Evolutionary conservation across 306 rosid genomes (phyloP), one percentile per base, ranked within the genome.

Genomic region (Quercus glauca): DNA sequence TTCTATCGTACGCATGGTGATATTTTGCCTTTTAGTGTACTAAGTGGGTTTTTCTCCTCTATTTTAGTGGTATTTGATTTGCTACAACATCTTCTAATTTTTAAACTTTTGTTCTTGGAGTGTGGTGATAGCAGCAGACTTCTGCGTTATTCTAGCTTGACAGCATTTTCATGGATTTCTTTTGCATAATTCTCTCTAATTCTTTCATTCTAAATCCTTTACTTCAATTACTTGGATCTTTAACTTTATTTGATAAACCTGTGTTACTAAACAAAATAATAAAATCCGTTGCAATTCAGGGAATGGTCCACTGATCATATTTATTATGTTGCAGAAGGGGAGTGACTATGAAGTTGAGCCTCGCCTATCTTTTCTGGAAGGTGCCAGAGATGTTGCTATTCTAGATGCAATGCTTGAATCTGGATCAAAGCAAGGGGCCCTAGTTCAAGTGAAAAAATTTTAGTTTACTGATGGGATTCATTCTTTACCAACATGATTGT

Each of bases 321-420:
- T 82, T 59, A 64, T 55, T 60, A 25, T 75, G 63, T 77, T 67
- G 86, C 88, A 82, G 93, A 86, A 92, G 82, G 91, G 81, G 56
- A 72, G 80, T 71, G 76, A 68, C 69, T 82, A 80, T 73, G 89
- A 79, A 85, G 82, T 87, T 17, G 99, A 92, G 76, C 85, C 83
- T 18, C 97, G 97, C 73, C 88, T 92, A 79, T 90, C 99, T 28
- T 92, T 79, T 43, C 78, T 90, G 18, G 97, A 94, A 87, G 99
- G 99, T 75, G 97, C 97, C 20, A 88, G 95, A 83, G 97, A 94
- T 79, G 97, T 94, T 81, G 97, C 97, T 35, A 86, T 94, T 76
- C 89, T 92, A 29, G 97, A 87, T 81, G 99, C 99, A 75, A 92
- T 92, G 97, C 92, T 92, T 80, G 99, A 92, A 73, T 94, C 99